A percentile compares a stretch with the other conserved stretches of the same genome.
Conservation (phyloP, 129 eudicot species). For the Glebionis coronaria region DNA sequence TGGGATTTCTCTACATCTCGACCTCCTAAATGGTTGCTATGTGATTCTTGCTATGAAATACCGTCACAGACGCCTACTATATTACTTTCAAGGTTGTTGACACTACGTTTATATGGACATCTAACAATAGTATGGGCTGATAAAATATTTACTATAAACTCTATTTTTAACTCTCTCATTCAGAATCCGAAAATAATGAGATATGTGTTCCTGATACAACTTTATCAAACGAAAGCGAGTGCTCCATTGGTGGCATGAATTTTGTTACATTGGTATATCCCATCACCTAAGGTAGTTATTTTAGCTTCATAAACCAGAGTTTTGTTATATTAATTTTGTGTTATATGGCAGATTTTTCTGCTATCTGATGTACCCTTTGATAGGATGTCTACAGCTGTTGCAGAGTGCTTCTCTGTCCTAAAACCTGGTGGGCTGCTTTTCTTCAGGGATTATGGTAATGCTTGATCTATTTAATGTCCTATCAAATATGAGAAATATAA, state of each 20-base stretch:
- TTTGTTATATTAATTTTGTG: too few species aligned
- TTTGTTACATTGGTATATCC: constrained; percentile 72
- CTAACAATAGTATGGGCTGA: not conserved
- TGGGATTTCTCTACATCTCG: constrained; percentile 64
- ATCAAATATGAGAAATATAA: too few species aligned
- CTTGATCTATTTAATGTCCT: too few species aligned
- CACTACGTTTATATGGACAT: constrained; percentile 22
- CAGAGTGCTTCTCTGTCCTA: too few species aligned
- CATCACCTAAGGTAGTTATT: too few species aligned
- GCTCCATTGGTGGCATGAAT: constrained; percentile 85
- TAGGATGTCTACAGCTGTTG: too few species aligned
- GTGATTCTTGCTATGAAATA: constrained; percentile 49
- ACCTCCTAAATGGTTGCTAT: constrained; percentile 74
- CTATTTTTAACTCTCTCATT: too few species aligned
- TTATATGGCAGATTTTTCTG: too few species aligned
- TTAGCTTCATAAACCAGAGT: too few species aligned
- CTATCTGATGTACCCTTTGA: too few species aligned
- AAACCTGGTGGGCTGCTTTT: too few species aligned
- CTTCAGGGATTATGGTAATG: too few species aligned
- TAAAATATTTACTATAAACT: not conserved
- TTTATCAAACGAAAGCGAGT: constrained; percentile 35
- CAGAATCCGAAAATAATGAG: constrained; percentile 29
- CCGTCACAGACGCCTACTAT: constrained; percentile 17
- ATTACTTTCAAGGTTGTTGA: constrained; percentile 23
- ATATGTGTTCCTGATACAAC: constrained; percentile 10